Evolutionary conservation across 345 rosid genomes (phyloP).

Genomic region (Stellera chamaejasme): DNA sequence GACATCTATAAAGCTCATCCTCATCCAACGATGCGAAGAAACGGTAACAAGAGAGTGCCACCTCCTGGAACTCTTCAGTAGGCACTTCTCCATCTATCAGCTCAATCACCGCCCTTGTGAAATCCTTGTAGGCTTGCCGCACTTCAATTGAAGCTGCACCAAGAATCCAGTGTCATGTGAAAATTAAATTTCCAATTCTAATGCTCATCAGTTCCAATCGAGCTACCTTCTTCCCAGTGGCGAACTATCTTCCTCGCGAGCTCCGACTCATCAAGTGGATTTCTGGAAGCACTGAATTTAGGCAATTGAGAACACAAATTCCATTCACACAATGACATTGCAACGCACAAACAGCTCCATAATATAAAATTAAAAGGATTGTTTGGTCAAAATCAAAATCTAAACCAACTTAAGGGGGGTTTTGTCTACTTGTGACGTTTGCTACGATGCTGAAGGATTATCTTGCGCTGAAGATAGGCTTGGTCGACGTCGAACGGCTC

Average conservation of each 20-base stretch:
- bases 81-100: constrained; percentile 65
- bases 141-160: constrained; percentile 71
- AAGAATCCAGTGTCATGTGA: constrained; percentile 9
- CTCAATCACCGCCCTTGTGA: constrained; percentile 69
- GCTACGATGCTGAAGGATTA: constrained; percentile 44
- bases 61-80: constrained; percentile 76
- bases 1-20: constrained; percentile 23
- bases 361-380: background rate
- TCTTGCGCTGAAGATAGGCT: constrained; percentile 80
- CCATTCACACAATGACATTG: background rate
- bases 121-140: constrained; percentile 73
- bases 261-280: constrained; percentile 56
- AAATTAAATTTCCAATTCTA: constrained; percentile 4
- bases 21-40: constrained; percentile 46
- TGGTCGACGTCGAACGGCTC: constrained; percentile 78
- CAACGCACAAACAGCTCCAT: background rate
- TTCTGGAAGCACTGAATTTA: constrained; percentile 24
- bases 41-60: constrained; percentile 45
- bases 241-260: constrained; percentile 72
- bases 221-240: constrained; percentile 82
- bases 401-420: background rate
- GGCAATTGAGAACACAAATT: constrained; percentile 6
- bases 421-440: constrained; percentile 41
- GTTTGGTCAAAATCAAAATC: background rate
- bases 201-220: background rate